Percentiles rank a stretch among this genome's conserved stretches.
Evolutionary conservation across 2,329 filamentous ascomycete species (phyloP).

Genomic region (Colletotrichum destructivum): DNA sequence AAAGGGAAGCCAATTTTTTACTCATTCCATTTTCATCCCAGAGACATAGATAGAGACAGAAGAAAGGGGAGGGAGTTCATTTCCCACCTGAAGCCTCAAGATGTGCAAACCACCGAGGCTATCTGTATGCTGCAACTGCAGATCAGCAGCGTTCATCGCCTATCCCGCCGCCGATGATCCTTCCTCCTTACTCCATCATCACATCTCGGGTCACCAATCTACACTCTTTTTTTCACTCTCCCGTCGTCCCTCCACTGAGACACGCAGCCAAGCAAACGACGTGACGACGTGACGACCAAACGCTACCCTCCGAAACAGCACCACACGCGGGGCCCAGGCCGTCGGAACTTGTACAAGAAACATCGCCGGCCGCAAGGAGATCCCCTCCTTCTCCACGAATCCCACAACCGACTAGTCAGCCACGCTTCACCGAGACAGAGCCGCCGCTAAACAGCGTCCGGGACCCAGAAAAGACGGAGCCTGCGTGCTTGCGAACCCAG

Average conservation of each 20-base stretch:
- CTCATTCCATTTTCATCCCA: constrained; percentile 3
- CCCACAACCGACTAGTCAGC: not conserved
- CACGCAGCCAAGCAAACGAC: not conserved
- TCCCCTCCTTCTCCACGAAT: constrained; percentile 16
- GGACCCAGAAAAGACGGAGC: not conserved
- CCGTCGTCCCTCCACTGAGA: not conserved
- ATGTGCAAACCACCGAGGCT: too few species aligned
- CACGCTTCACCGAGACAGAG: constrained; percentile 27
- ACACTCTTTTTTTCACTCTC: not conserved
- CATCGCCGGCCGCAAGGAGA: constrained; percentile 15
- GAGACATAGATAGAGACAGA: not conserved
- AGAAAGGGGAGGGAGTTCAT: not conserved
- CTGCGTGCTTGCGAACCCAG: not conserved
- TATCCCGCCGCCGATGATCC: too few species aligned
- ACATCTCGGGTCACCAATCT: not conserved
- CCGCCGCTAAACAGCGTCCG: constrained; percentile 19
- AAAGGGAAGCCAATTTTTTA: not conserved
- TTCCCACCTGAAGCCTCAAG: too few species aligned
- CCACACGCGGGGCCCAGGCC: constrained; percentile 7
- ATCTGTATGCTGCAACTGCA: too few species aligned
- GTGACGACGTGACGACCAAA: not conserved
- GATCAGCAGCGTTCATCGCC: too few species aligned
- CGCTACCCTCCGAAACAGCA: not conserved
- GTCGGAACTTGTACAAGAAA: constrained; percentile 27
- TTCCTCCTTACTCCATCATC: constrained; percentile 1